Evolutionary conservation across 345 rosid genomes (phyloP), one percentile per base, ranked within the genome.

Genomic region (Viola odorata): DNA sequence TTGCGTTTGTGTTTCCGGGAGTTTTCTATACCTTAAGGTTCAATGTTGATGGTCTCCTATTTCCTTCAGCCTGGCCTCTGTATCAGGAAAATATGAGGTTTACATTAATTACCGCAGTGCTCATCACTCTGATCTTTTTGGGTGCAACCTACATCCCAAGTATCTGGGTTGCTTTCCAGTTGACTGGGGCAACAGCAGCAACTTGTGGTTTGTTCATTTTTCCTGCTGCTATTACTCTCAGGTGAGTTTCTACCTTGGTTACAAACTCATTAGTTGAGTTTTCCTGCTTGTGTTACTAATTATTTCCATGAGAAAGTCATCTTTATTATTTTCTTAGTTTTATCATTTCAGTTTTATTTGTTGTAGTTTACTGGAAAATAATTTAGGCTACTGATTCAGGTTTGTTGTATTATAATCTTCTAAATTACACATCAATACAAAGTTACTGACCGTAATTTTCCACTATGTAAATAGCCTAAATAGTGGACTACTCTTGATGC

Each of bases 151-250:
- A 72, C 6, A 64, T 91, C 61, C 98, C 98, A 4, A 74, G 82
- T 63, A 81, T 91, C 41, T 87, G 98, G 96, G 80, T 77, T 66
- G 75, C 84, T 68, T 91, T 91, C 53, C 96, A 87, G 80, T 85
- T 89, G 77, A 10, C 85, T 58, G 98, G 96, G 73, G 87, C 98
- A 39, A 91, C 96, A 39, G 63, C 95, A 12, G 87, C 91, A 4
- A 92, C 89, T 48, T 81, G 80, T 64, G 85, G 89, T 8, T 87
- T 84, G 17, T 87, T 91, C 81, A 89, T 91, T 64, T 91, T 89
- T 64, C 98, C 96, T 0, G 95, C 80, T 23, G 85, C 81, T 6
- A 85, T 91, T 55, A 94, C 79, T 54, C 62, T 89, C 44, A 84
- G 91, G 98, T 91, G 77, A 44, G 0, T 6, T 6, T 23, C 32